Evolutionary conservation across 805 yeast species (phyloP).

Genomic region (Lipomyces yamadae): DNA sequence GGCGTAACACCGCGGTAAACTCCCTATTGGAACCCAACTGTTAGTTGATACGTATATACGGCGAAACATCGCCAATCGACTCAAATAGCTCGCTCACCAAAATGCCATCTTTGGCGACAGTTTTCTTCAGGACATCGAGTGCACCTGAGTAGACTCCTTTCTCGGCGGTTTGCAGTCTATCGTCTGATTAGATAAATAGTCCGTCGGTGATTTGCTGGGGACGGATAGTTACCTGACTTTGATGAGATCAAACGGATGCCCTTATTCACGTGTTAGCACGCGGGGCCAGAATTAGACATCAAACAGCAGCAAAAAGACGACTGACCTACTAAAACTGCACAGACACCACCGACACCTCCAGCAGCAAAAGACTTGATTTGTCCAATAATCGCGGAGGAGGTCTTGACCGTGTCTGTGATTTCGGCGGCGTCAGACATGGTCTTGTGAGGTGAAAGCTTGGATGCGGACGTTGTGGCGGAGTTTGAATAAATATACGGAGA

Average conservation of each 20-base stretch:
- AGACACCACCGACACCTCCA: conserved; percentile 96
- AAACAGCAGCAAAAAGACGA: neutral
- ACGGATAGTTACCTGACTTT: conserved; percentile 57
- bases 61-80: neutral
- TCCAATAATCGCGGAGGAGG: conserved; percentile 54
- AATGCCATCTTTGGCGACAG: conserved; percentile 74
- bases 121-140: conserved; percentile 67
- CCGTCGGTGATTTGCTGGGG: no score
- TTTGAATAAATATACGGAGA: neutral
- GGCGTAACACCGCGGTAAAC: conserved; percentile 93
- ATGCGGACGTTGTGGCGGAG: neutral
- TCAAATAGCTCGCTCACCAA: conserved; percentile 32
- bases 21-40: conserved; percentile 50
- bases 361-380: conserved; percentile 86
- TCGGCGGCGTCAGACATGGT: conserved; percentile 42
- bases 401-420: conserved; percentile 31
- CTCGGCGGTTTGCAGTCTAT: conserved; percentile 74
- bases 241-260: conserved; percentile 90
- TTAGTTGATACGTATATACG: neutral
- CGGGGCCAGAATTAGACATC: neutral
- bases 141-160: conserved; percentile 66
- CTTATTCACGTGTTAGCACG: conserved; percentile 11
- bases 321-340: conserved; percentile 87
- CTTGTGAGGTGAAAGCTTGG: neutral
- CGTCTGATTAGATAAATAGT: neutral